Conservation (phyloP, 1,139 yeast species). For the Geotrichum cucujoidarum region DNA sequence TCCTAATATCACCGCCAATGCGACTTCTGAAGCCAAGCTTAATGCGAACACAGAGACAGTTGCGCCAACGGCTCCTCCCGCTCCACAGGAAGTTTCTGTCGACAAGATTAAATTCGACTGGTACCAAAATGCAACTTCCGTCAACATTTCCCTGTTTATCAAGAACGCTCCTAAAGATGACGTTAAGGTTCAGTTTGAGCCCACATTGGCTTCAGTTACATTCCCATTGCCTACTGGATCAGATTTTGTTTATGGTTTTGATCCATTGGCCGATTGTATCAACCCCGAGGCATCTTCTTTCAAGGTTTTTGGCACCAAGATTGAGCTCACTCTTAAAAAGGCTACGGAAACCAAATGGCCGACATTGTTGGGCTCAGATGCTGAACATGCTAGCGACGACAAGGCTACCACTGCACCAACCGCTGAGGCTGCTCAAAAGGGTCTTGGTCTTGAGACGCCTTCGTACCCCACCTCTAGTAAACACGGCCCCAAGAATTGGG, state of each 20-base stretch:
- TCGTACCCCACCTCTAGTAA: constrained; percentile 61
- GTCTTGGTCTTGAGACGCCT: constrained; percentile 8
- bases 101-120: constrained; percentile 64
- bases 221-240: constrained; percentile 24
- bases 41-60: neutral
- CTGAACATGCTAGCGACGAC: constrained; percentile 18
- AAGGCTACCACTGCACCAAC: constrained; percentile 18
- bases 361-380: constrained; percentile 30
- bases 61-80: constrained; percentile 5
- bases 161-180: constrained; percentile 52
- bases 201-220: constrained; percentile 32
- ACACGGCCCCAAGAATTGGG: constrained; percentile 61
- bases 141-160: constrained; percentile 69
- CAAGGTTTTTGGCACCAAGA: constrained; percentile 63
- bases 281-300: constrained; percentile 44
- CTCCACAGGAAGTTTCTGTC: constrained; percentile 14
- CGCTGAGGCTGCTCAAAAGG: constrained; percentile 17
- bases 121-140: constrained; percentile 59
- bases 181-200: constrained; percentile 39
- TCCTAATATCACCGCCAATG: constrained; percentile 5
- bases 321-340: constrained; percentile 55
- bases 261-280: constrained; percentile 49
- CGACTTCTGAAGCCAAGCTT: constrained; percentile 4
- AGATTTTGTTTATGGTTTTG: constrained; percentile 34
- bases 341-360: constrained; percentile 39